phyloP scores from a whole-genome alignment of 257 asterid species.

The Salvia miltiorrhiza region DNA sequence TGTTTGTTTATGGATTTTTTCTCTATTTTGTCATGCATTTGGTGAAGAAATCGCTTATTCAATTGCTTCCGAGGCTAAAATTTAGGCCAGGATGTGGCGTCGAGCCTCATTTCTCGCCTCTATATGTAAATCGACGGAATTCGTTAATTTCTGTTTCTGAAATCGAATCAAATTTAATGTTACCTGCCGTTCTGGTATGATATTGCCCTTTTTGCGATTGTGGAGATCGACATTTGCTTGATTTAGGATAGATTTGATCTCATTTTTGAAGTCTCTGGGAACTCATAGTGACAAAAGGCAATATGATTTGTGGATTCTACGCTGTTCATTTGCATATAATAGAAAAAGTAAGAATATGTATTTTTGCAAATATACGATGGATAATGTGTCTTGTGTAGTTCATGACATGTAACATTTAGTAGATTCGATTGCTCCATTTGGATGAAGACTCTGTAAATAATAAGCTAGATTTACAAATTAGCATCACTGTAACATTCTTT shows the following conservation, averaged over 20 bases:
- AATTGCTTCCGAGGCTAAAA: neutral
- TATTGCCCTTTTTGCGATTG: neutral
- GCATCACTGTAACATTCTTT: neutral
- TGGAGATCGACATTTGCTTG: neutral
- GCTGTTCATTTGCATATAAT: neutral
- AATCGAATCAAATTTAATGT: neutral
- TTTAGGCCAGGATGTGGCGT: neutral
- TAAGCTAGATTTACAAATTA: neutral
- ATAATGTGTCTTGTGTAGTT: neutral
- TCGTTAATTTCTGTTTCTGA: neutral
- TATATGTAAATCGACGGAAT: neutral
- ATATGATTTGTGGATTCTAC: neutral
- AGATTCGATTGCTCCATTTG: neutral
- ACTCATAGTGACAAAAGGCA: neutral
- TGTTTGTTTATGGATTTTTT: neutral
- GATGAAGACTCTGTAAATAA: neutral
- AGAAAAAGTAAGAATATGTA: neutral
- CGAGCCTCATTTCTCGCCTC: neutral
- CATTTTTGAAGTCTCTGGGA: neutral
- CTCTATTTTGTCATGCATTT: neutral
- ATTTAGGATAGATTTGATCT: neutral
- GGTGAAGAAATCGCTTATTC: neutral
- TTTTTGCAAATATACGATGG: neutral
- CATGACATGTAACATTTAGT: neutral
- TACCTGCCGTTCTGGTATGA: neutral